These are phyloP conservation scores for Anacardium occidentale DNA, from an alignment of 345 rosid genomes.

Conservation along the genomic window DNA sequence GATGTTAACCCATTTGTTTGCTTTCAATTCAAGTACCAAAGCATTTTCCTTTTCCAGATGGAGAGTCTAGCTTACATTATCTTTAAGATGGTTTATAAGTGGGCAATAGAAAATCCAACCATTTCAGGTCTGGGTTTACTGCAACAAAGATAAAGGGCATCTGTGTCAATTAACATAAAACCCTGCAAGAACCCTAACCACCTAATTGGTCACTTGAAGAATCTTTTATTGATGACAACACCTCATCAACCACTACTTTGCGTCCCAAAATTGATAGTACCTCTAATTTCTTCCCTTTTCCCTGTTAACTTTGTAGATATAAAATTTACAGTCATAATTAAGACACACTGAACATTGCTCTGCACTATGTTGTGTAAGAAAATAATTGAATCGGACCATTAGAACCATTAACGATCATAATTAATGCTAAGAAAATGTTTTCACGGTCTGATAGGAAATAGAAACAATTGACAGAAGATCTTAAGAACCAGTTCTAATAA, in stretches of 20 bases:
- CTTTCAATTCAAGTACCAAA: not conserved
- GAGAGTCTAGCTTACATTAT: not conserved
- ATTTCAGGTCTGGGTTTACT: not conserved
- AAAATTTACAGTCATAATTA: no score
- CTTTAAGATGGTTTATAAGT: not conserved
- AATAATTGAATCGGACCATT: no score
- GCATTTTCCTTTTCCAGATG: not conserved
- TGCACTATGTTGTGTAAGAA: no score
- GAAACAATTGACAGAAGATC: no score
- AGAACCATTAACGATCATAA: no score
- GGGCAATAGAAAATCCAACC: slow-evolving; percentile 4
- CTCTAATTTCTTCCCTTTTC: not conserved
- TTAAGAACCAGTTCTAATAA: no score
- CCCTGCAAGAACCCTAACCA: not conserved
- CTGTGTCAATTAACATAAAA: not conserved
- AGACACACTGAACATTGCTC: no score
- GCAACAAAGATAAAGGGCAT: slow-evolving; percentile 1
- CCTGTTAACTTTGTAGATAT: no score
- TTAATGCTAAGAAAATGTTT: no score
- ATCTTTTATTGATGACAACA: slow-evolving; percentile 24
- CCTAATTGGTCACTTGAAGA: not conserved
- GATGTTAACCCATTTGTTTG: no score
- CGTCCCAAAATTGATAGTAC: not conserved
- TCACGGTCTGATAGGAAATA: no score
- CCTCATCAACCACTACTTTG: not conserved